phyloP scores from a whole-genome alignment of 257 asterid species.

The Solanum lycopersicoides region DNA sequence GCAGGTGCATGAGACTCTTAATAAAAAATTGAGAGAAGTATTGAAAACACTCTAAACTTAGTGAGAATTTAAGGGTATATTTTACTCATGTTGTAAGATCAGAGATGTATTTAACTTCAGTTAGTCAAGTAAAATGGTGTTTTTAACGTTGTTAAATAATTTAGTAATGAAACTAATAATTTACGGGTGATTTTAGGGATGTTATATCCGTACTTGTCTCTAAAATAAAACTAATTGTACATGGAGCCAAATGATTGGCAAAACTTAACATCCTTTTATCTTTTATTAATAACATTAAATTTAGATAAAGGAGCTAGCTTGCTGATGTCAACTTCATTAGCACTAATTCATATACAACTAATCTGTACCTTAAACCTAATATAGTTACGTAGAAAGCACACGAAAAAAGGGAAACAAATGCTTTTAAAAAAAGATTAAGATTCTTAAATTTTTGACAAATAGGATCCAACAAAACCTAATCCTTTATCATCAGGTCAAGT shows the following conservation, averaged over 20 bases:
- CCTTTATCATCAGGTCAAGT: not conserved
- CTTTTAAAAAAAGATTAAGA: not conserved
- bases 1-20: no score
- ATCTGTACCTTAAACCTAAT: not conserved
- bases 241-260: not conserved
- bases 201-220: no score
- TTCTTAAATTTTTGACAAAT: not conserved
- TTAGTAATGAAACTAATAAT: no score
- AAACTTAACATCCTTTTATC: not conserved
- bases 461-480: not conserved
- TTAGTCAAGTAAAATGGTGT: accelerated
- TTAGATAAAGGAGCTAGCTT: not conserved
- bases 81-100: not conserved
- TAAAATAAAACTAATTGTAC: not conserved
- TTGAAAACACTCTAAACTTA: no score
- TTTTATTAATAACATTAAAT: not conserved
- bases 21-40: no score
- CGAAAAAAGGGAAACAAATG: not conserved
- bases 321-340: not conserved
- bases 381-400: not conserved
- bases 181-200: accelerated
- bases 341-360: not conserved
- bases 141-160: no score
- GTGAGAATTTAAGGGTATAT: no score
- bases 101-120: no score